phyloP scores from a whole-genome alignment of 345 rosid species.

The Cardiospermum halicacabum region DNA sequence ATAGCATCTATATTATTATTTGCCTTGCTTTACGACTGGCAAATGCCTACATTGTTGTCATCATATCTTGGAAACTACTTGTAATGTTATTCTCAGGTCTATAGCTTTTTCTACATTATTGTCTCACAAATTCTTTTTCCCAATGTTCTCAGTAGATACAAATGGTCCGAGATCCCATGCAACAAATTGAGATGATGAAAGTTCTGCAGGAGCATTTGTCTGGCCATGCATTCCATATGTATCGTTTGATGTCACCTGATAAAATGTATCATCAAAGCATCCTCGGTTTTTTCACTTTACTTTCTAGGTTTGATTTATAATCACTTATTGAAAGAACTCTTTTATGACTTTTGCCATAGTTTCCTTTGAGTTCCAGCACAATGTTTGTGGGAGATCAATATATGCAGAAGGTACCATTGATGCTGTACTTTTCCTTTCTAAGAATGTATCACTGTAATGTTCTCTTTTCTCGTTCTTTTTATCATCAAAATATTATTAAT shows the following conservation, averaged over 20 bases:
- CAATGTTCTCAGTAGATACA: slow-evolving; percentile 43
- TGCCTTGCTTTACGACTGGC: neutral
- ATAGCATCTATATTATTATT: neutral
- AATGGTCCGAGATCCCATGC: slow-evolving; percentile 77
- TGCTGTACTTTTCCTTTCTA: slow-evolving; percentile 79
- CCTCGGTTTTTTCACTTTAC: neutral
- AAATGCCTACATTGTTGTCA: neutral
- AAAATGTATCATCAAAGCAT: slow-evolving; percentile 49
- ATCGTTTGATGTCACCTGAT: slow-evolving; percentile 87
- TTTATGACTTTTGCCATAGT: slow-evolving; percentile 41
- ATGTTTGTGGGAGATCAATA: slow-evolving; percentile 91
- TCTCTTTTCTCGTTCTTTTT: neutral
- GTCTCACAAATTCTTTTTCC: neutral
- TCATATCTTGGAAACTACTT: neutral
- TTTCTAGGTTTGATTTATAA: neutral
- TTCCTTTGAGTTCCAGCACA: slow-evolving; percentile 96
- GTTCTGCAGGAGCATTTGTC: slow-evolving; percentile 79
- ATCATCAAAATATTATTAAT: neutral
- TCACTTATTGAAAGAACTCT: slow-evolving; percentile 3
- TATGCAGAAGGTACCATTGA: slow-evolving; percentile 95
- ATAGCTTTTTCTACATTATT: neutral
- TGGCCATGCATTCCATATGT: slow-evolving; percentile 94
- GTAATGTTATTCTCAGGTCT: neutral
- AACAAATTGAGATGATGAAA: slow-evolving; percentile 83
- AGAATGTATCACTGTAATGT: slow-evolving; percentile 50